A percentile compares a stretch with the other conserved stretches of the same genome.
These are phyloP conservation scores for Escovopsis sp. DNA, from an alignment of 2,329 filamentous ascomycete species.

Conservation along the genomic window DNA sequence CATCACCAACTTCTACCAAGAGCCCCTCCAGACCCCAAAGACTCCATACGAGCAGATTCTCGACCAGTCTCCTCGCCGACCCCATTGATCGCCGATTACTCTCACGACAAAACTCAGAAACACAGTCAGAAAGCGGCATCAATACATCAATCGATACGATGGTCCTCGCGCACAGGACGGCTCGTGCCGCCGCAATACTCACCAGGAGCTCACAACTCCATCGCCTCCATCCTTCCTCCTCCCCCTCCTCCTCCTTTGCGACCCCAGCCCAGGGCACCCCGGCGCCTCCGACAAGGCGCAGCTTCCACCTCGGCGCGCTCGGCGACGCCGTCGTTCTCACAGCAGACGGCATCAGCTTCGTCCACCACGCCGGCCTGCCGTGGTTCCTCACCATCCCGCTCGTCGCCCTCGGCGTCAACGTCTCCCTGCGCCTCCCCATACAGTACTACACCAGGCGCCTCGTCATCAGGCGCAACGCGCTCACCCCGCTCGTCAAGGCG, in stretches of 20 bases:
- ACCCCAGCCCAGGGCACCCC: no score
- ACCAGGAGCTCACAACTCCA: neutral
- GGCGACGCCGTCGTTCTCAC: slow-evolving; percentile 23
- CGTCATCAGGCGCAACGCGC: slow-evolving; percentile 14
- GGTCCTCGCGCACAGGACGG: slow-evolving; percentile 2
- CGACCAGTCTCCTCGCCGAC: no score
- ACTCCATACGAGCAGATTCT: no score
- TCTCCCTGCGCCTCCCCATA: slow-evolving; percentile 31
- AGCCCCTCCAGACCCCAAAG: no score
- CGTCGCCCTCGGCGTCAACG: slow-evolving; percentile 31
- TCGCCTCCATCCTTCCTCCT: no score
- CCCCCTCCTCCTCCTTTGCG: no score
- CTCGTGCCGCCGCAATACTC: neutral
- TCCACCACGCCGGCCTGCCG: slow-evolving; percentile 32
- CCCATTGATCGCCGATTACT: no score
- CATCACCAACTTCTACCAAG: no score
- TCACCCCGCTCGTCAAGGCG: slow-evolving; percentile 17
- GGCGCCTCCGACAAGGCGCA: slow-evolving; percentile 7
- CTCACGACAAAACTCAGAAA: no score
- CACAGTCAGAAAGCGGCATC: no score
- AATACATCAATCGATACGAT: no score
- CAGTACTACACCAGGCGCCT: slow-evolving; percentile 25
- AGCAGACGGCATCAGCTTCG: slow-evolving; percentile 26
- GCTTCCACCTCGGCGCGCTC: slow-evolving; percentile 20
- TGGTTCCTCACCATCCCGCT: slow-evolving; percentile 42